Percentiles rank a stretch among this genome's conserved stretches.
phyloP scores from a whole-genome alignment of 441 rosid genomes.

The Rhodomyrtus psidioides region DNA sequence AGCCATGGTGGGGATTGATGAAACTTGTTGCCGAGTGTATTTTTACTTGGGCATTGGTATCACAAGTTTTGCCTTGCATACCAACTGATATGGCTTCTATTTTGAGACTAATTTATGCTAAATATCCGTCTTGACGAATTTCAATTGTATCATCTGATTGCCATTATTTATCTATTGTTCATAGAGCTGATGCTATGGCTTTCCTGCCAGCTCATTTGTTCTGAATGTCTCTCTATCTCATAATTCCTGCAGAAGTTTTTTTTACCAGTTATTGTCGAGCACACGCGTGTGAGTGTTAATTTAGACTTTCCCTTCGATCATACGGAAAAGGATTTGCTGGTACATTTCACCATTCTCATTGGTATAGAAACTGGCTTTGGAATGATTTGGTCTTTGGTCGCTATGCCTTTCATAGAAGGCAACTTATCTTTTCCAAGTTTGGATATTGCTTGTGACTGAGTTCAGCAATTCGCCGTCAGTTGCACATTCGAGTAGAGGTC shows the following conservation, averaged over 20 bases:
- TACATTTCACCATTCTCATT: background rate
- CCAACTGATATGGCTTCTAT: conserved; percentile 23
- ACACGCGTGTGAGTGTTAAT: background rate
- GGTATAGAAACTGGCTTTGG: background rate
- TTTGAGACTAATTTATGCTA: conserved; percentile 8
- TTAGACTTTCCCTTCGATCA: background rate
- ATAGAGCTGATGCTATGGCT: background rate
- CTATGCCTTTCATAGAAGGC: background rate
- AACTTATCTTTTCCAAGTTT: background rate
- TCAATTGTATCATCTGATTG: conserved; percentile 6
- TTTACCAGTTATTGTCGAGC: background rate
- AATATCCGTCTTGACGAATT: conserved; percentile 8
- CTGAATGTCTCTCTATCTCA: background rate
- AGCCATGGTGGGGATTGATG: conserved; percentile 12
- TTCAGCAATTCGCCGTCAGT: background rate
- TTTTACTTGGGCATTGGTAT: conserved; percentile 6
- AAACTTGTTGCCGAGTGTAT: conserved; percentile 6
- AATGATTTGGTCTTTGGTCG: background rate
- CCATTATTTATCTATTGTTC: background rate
- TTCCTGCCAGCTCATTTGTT: background rate
- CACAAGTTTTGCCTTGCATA: conserved; percentile 12
- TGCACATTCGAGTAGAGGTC: background rate
- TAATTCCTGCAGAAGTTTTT: background rate
- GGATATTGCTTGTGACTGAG: background rate
- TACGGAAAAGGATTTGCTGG: background rate